These are phyloP conservation scores for Stemphylium vesicarium DNA, from an alignment of 2,329 filamentous ascomycete species.

Conservation along the genomic window DNA sequence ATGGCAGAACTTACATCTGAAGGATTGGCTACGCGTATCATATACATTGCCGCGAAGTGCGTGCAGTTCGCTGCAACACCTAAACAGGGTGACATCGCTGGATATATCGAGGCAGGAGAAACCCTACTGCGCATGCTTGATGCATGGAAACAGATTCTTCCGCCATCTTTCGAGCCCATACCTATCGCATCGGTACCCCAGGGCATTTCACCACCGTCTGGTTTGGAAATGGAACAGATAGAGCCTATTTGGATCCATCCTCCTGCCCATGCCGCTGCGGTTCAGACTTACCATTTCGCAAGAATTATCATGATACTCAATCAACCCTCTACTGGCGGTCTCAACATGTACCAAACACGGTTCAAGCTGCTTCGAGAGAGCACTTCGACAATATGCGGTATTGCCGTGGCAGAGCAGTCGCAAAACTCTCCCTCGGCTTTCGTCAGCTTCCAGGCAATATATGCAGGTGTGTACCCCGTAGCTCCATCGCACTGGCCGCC, in stretches of 20 bases:
- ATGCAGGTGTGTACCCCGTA: constrained; percentile 30
- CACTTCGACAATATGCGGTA: constrained; percentile 57
- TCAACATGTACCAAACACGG: constrained; percentile 55
- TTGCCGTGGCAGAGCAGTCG: constrained; percentile 52
- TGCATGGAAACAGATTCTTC: constrained; percentile 56
- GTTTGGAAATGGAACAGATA: constrained; percentile 10
- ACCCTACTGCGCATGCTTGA: constrained; percentile 57
- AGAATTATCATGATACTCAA: constrained; percentile 61
- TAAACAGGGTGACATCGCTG: constrained; percentile 47
- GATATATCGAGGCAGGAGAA: constrained; percentile 53
- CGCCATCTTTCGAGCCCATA: constrained; percentile 53
- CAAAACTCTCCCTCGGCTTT: constrained; percentile 38
- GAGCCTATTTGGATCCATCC: constrained; percentile 38
- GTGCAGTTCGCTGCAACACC: constrained; percentile 64
- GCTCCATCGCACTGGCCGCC: not conserved
- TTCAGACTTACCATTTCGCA: constrained; percentile 62
- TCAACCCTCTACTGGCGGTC: constrained; percentile 58
- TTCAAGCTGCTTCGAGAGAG: constrained; percentile 55
- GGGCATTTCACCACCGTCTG: constrained; percentile 13
- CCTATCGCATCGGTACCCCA: constrained; percentile 27
- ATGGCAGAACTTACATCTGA: constrained; percentile 57
- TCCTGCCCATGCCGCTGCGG: constrained; percentile 49
- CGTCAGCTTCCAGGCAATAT: constrained; percentile 39
- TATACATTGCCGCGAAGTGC: constrained; percentile 63
- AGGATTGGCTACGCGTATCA: constrained; percentile 60